These are phyloP conservation scores for Apium graveolens DNA, from an alignment of 129 eudicot species.

Conservation along the genomic window DNA sequence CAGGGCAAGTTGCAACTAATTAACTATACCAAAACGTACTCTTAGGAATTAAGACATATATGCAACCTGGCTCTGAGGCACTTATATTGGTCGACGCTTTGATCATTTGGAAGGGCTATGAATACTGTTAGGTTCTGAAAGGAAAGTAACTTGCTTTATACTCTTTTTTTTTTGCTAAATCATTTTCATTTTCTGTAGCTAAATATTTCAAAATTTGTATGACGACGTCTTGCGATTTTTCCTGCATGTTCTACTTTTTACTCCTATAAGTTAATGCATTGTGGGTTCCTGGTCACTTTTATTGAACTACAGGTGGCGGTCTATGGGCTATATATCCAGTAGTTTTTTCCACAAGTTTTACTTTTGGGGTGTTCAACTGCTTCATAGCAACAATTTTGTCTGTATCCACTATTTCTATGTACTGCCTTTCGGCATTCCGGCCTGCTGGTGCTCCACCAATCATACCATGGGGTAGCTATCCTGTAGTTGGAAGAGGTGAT, in stretches of 20 bases:
- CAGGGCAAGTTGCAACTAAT: neutral
- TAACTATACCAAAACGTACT: neutral
- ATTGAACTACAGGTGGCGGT: slow-evolving; percentile 66
- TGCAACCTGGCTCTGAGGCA: neutral
- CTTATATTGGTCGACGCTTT: neutral
- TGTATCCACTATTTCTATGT: slow-evolving; percentile 48
- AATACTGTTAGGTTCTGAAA: neutral
- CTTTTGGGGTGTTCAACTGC: slow-evolving; percentile 44
- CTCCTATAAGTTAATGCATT: slow-evolving; percentile 3
- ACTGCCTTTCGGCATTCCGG: slow-evolving; percentile 57
- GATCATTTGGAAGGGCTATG: neutral
- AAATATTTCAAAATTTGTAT: neutral
- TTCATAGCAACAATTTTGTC: slow-evolving; percentile 39
- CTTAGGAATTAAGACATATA: neutral
- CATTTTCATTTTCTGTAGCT: neutral
- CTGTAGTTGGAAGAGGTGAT: slow-evolving; percentile 69
- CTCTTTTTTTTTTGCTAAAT: neutral
- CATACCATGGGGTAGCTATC: slow-evolving; percentile 86
- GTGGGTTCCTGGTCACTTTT: neutral
- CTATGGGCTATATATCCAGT: slow-evolving; percentile 81
- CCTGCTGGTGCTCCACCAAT: slow-evolving; percentile 72
- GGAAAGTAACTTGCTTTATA: neutral
- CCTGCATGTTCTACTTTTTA: neutral
- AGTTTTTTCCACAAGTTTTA: slow-evolving; percentile 48
- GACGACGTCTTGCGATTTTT: neutral